Evolutionary conservation across 495 filamentous ascomycete species (phyloP).

Genomic region (Podospora tetraspora): DNA sequence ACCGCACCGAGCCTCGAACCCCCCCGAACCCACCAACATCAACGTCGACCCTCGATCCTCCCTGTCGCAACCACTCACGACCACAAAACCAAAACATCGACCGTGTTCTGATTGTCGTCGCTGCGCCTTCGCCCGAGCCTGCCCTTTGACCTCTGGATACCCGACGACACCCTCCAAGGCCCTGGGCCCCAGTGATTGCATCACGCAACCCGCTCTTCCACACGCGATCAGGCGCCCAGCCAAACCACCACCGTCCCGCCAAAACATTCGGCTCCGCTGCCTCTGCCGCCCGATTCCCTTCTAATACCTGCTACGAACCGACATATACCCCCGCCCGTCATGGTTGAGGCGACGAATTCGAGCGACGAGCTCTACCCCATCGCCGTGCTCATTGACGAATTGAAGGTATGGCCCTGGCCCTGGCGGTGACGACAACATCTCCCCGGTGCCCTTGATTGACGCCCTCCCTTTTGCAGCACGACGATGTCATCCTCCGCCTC

Average conservation of each 20-base stretch:
- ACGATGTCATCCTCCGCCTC: conserved; percentile 93
- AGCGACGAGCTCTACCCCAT: conserved; percentile 99
- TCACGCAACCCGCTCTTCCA: conserved; percentile 25
- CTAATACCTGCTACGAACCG: conserved; percentile 11
- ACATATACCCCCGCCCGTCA: conserved; percentile 32
- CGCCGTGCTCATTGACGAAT: conserved; percentile 97
- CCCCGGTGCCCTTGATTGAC: conserved; percentile 20
- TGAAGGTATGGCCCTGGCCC: conserved; percentile 65
- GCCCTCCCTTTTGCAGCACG: conserved; percentile 57
- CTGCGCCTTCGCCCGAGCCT: conserved; percentile 15
- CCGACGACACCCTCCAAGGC: not conserved
- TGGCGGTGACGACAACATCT: conserved; percentile 20
- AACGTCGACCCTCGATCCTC: not conserved
- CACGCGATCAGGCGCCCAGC: conserved; percentile 29
- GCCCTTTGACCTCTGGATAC: conserved; percentile 1
- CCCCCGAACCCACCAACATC: not conserved
- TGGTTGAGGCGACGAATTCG: conserved; percentile 52
- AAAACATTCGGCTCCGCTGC: conserved; percentile 18
- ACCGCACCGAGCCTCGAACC: not conserved
- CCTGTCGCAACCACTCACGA: not conserved
- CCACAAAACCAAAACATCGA: conserved; percentile 1
- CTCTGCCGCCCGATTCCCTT: conserved; percentile 12
- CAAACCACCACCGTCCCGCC: conserved; percentile 13
- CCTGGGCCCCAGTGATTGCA: conserved; percentile 24
- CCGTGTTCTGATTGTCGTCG: not conserved